Evolutionary conservation across 106 monocot genomes (phyloP), one percentile per base, ranked within the genome.

Genomic region (Hemerocallis citrina): DNA sequence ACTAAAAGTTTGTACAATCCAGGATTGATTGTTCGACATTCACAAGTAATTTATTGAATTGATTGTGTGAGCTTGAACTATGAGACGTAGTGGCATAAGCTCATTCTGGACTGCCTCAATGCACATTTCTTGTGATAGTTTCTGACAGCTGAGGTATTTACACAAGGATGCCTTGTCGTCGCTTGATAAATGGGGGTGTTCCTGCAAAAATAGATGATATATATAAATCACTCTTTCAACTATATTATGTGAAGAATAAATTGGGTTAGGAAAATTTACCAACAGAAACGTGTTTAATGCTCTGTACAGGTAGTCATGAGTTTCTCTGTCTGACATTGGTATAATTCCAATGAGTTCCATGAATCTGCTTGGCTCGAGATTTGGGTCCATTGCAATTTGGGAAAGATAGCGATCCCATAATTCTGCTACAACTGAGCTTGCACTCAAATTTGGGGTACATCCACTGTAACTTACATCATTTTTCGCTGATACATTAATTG

Each of bases 61-160:
- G n/a, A n/a, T n/a, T n/a, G n/a, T n/a, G n/a, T n/a, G 63, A 19
- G 80, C 86, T 69, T 86, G 86, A 20, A 92, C 77, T 54, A 86
- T 80, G 11, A 86, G 56, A 0, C 86, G 83, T 12, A 92, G 70
- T 3, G 92, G 92, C 92, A 92, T 92, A 59, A 46, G 70, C 56
- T 87, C 82, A 38, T 92, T 83, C 45, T 83, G 92, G 10, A 92
- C 92, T 13, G 80, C 92, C 56, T 83, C 68, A 27, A 92, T 75
- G 77, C 80, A 83, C 7, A 62, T 44, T 29, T 80, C 83, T 37
- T 83, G 83, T 4, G 92, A 86, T 21, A 92, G 59, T 60, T 83
- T 92, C 39, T 72, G 92, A 44, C 92, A 92, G 33, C 80, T 61
- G 37, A 92, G 57, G 62, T 85, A 65, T 28, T 58, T 78, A 63